A percentile compares a stretch with the other conserved stretches of the same genome.
Evolutionary conservation across 2,329 filamentous ascomycete genomes (phyloP).

Genomic region (Hymenoscyphus fructigenus): DNA sequence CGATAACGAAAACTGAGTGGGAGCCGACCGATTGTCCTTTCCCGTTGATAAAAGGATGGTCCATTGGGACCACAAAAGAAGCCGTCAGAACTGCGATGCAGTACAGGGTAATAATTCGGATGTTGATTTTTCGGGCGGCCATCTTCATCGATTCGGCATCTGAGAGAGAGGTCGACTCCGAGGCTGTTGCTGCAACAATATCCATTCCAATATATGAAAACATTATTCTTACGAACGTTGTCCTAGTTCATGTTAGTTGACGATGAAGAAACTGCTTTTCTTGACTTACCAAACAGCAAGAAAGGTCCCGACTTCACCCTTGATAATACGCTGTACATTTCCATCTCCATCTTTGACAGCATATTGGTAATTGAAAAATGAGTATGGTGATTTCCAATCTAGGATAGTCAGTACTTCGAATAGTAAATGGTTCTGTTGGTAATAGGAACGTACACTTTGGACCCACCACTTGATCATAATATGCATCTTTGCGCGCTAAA

Average conservation of each 20-base stretch:
- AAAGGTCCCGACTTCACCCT: conserved; percentile 39
- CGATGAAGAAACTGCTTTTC: background rate
- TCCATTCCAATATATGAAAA: conserved; percentile 43
- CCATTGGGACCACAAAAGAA: conserved; percentile 39
- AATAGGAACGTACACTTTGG: conserved; percentile 36
- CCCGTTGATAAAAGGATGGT: conserved; percentile 44
- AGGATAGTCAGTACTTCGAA: background rate
- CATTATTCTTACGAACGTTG: conserved; percentile 40
- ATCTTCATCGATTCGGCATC: conserved; percentile 44
- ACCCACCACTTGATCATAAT: conserved; percentile 39
- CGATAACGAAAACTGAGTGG: conserved; percentile 42
- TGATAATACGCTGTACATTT: conserved; percentile 34
- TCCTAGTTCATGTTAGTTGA: conserved; percentile 29
- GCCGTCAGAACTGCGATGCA: conserved; percentile 29
- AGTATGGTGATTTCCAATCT: conserved; percentile 41
- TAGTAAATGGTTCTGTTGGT: background rate
- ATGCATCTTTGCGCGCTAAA: conserved; percentile 39
- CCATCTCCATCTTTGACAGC: conserved; percentile 36
- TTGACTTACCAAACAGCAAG: conserved; percentile 40
- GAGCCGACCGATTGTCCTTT: conserved; percentile 38
- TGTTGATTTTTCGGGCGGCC: conserved; percentile 41
- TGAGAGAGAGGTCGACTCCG: conserved; percentile 38
- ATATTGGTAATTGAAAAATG: conserved; percentile 40
- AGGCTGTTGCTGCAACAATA: conserved; percentile 41
- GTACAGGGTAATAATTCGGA: conserved; percentile 39